A percentile compares a stretch with the other conserved stretches of the same genome.
Conservation (phyloP, 2,329 filamentous ascomycete genomes). For the Nemania serpens region DNA sequence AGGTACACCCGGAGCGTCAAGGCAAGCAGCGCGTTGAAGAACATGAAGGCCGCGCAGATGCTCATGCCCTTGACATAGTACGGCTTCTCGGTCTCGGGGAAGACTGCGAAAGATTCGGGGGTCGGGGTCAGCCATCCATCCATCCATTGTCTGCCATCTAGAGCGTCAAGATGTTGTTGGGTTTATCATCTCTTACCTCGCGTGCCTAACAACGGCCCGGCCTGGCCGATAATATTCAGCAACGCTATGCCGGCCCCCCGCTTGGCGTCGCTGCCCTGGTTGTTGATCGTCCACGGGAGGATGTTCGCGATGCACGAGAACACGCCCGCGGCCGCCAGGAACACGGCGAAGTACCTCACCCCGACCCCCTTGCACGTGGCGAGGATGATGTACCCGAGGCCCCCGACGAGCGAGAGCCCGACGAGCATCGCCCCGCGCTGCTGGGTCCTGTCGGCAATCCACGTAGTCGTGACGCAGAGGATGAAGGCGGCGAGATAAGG, state of each 20-base stretch:
- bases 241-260: constrained; percentile 67
- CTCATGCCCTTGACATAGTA: constrained; percentile 46
- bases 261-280: constrained; percentile 69
- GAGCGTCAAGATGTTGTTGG: background rate
- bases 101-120: constrained; percentile 45
- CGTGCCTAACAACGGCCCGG: constrained; percentile 66
- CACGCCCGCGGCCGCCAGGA: constrained; percentile 61
- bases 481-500: constrained; percentile 67
- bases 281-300: constrained; percentile 69
- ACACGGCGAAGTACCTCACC: constrained; percentile 49
- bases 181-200: constrained; percentile 40
- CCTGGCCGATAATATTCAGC: constrained; percentile 64
- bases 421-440: constrained; percentile 67
- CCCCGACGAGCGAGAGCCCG: constrained; percentile 59
- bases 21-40: constrained; percentile 47
- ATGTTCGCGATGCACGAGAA: constrained; percentile 72
- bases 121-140: constrained; percentile 3
- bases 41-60: constrained; percentile 44
- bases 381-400: constrained; percentile 67
- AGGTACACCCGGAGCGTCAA: constrained; percentile 42
- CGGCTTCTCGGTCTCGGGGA: constrained; percentile 51
- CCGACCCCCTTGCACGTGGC: constrained; percentile 54
- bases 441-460: constrained; percentile 66
- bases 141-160: background rate
- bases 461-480: constrained; percentile 64